Evolutionary conservation across 768 basidiomycete genomes (phyloP).

Genomic region (Psilocybe sp.): DNA sequence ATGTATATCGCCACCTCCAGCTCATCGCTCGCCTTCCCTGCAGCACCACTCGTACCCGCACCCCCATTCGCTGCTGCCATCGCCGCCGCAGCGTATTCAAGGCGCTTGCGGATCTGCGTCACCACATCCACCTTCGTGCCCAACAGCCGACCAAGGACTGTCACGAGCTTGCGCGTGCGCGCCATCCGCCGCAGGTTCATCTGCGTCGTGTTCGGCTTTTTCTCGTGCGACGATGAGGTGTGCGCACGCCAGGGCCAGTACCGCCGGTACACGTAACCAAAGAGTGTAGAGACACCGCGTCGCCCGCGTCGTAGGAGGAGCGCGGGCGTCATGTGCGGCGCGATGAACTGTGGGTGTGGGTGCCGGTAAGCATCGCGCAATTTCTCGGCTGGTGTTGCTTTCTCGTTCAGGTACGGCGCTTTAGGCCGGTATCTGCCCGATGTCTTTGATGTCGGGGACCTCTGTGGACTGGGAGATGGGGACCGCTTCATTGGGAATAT

Average conservation of each 20-base stretch:
- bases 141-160: slow-evolving; percentile 71
- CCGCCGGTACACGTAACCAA: not conserved
- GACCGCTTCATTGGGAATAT: not conserved
- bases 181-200: slow-evolving; percentile 75
- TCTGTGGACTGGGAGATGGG: not conserved
- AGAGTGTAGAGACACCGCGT: slow-evolving; percentile 20
- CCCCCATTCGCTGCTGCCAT: too few relatives aligned
- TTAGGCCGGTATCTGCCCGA: too few relatives aligned
- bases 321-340: slow-evolving; percentile 30
- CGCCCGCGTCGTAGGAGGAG: slow-evolving; percentile 34
- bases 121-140: slow-evolving; percentile 83
- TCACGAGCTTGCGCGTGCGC: slow-evolving; percentile 72
- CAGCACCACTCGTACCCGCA: too few relatives aligned
- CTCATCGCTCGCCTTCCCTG: slow-evolving; percentile 37
- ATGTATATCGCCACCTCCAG: slow-evolving; percentile 82
- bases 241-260: slow-evolving; percentile 18
- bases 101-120: slow-evolving; percentile 72
- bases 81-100: slow-evolving; percentile 37
- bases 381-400: slow-evolving; percentile 15
- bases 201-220: slow-evolving; percentile 31
- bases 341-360: slow-evolving; percentile 25
- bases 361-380: slow-evolving; percentile 19
- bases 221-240: slow-evolving; percentile 13
- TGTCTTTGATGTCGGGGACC: not conserved
- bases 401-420: slow-evolving; percentile 10